These are phyloP conservation scores for Candida ulmi DNA, from an alignment of 805 yeast species.

Conservation along the genomic window DNA sequence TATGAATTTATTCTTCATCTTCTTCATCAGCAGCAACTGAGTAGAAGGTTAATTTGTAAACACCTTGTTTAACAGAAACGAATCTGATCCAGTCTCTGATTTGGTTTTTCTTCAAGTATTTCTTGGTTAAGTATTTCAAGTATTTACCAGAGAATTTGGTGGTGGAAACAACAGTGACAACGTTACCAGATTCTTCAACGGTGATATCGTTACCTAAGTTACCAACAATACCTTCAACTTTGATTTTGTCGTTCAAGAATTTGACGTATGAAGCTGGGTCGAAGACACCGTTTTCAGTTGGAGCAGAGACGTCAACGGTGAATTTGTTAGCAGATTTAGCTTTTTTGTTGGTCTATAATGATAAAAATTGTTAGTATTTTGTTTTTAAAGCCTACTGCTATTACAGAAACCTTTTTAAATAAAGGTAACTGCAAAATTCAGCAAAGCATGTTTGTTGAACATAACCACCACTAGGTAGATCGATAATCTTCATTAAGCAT, in stretches of 20 bases:
- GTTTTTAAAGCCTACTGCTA: conserved; percentile 72
- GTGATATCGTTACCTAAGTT: conserved; percentile 95
- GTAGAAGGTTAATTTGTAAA: conserved; percentile 98
- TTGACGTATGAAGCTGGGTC: conserved; percentile 97
- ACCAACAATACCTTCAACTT: conserved; percentile 95
- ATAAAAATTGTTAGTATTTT: conserved; percentile 32
- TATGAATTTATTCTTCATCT: conserved; percentile 75
- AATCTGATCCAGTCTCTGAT: conserved; percentile 99
- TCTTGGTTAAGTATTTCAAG: conserved; percentile 99
- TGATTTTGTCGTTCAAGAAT: conserved; percentile 98
- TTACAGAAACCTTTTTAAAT: conserved; percentile 16
- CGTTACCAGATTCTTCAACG: conserved; percentile 83
- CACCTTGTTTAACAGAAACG: conserved; percentile 91
- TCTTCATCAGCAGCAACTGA: conserved; percentile 96
- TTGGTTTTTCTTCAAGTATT: conserved; percentile 99
- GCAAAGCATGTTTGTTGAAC: conserved; percentile 17
- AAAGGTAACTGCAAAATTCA: conserved; percentile 35
- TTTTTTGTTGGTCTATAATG: conserved; percentile 67
- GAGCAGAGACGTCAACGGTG: conserved; percentile 94
- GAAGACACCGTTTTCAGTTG: conserved; percentile 95
- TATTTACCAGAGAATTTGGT: conserved; percentile 99
- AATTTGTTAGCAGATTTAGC: conserved; percentile 81
- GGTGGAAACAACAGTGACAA: conserved; percentile 82
- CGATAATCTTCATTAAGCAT: neutral
- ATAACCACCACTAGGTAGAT: neutral